These are phyloP conservation scores for Sporodiniella umbellata DNA, from an alignment of 371 early-diverging fungal genomes.

Conservation along the genomic window DNA sequence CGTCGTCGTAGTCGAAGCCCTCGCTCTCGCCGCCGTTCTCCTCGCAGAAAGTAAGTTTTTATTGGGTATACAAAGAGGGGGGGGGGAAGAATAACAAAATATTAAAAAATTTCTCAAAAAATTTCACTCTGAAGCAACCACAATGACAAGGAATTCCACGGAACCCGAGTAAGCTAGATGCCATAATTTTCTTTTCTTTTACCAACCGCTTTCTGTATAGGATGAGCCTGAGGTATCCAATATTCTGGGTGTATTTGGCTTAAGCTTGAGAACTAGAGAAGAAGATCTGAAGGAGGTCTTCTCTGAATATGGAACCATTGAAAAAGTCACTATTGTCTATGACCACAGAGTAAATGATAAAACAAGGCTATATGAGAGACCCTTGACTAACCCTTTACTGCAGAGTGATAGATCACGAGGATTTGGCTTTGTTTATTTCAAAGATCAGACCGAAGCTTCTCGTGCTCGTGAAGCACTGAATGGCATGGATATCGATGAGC, in stretches of 20 bases:
- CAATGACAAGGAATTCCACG: slow-evolving; percentile 43
- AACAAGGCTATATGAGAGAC: not conserved
- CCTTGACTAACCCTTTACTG: not conserved
- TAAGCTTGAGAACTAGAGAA: slow-evolving; percentile 69
- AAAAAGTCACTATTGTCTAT: slow-evolving; percentile 58
- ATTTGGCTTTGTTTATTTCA: slow-evolving; percentile 89
- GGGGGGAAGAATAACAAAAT: no score
- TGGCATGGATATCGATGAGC: slow-evolving; percentile 60
- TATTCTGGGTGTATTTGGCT: slow-evolving; percentile 81
- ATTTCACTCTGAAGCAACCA: no score
- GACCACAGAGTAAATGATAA: slow-evolving; percentile 51
- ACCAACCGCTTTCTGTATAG: slow-evolving; percentile 2
- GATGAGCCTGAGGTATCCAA: slow-evolving; percentile 48
- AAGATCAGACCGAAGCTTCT: slow-evolving; percentile 70
- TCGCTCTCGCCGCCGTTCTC: slow-evolving; percentile 29
- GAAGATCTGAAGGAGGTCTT: slow-evolving; percentile 67
- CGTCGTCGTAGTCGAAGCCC: slow-evolving; percentile 34
- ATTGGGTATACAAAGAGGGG: not conserved
- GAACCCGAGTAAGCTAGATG: slow-evolving; percentile 43
- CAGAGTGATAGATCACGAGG: slow-evolving; percentile 57
- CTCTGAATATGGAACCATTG: slow-evolving; percentile 60
- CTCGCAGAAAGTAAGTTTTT: slow-evolving; percentile 18
- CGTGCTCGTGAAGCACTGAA: slow-evolving; percentile 70
- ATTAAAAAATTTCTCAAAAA: no score
- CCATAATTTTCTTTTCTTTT: no score